Evolutionary conservation across 208 protist species (phyloP).

Genomic region (Herpetomonas tarakana): DNA sequence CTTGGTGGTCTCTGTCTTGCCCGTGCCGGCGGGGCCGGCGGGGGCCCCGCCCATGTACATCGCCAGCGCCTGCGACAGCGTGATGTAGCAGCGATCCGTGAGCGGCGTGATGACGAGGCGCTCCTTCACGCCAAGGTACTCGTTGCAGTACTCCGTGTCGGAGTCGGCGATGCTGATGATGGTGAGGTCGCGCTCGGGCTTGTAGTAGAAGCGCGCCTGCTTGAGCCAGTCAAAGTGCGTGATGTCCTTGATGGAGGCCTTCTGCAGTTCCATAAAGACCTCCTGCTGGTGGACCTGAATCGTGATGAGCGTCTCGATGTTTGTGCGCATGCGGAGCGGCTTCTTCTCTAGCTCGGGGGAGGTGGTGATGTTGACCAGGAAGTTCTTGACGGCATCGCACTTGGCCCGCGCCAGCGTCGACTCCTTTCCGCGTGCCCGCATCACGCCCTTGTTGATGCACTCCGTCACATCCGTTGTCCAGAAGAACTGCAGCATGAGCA

Average conservation of each 20-base stretch:
- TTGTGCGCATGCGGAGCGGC: slow-evolving; percentile 89
- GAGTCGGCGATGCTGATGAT: slow-evolving; percentile 93
- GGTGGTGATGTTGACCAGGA: slow-evolving; percentile 89
- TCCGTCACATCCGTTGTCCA: slow-evolving; percentile 96
- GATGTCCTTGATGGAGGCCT: slow-evolving; percentile 83
- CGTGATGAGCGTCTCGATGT: slow-evolving; percentile 95
- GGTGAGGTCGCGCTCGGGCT: slow-evolving; percentile 85
- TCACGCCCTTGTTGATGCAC: slow-evolving; percentile 85
- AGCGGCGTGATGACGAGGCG: slow-evolving; percentile 93
- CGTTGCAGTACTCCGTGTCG: slow-evolving; percentile 94
- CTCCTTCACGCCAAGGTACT: slow-evolving; percentile 95
- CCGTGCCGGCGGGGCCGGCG: slow-evolving; percentile 95
- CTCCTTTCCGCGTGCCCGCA: slow-evolving; percentile 76
- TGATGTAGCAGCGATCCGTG: slow-evolving; percentile 96
- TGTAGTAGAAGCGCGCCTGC: slow-evolving; percentile 94
- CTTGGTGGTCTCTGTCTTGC: slow-evolving; percentile 97
- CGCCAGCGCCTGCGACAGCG: slow-evolving; percentile 94
- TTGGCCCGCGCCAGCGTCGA: slow-evolving; percentile 70
- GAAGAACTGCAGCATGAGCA: slow-evolving; percentile 96
- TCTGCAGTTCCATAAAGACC: slow-evolving; percentile 91
- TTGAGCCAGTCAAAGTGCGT: slow-evolving; percentile 95
- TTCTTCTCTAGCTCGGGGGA: slow-evolving; percentile 85
- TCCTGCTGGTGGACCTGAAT: slow-evolving; percentile 96
- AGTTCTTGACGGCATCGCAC: slow-evolving; percentile 90
- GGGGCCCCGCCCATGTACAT: slow-evolving; percentile 97